Evolutionary conservation across 208 protist species (phyloP).

Genomic region (Acanthamoeba quina): DNA sequence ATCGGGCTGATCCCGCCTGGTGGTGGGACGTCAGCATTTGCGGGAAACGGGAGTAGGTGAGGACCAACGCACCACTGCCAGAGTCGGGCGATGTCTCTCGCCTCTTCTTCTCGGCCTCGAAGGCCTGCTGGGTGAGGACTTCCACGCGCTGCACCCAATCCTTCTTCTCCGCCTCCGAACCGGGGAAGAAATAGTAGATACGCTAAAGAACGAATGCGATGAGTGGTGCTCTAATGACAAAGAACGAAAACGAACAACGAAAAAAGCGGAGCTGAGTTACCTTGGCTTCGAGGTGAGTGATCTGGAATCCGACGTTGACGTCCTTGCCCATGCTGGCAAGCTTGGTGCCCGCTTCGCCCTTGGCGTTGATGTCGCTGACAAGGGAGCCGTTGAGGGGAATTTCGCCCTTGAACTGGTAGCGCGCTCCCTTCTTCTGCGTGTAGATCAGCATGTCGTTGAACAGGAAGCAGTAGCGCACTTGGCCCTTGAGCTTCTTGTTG

Average conservation of each 20-base stretch:
- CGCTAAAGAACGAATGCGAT: neutral
- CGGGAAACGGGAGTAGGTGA: neutral
- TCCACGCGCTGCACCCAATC: constrained; percentile 33
- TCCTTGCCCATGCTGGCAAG: neutral
- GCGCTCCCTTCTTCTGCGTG: constrained; percentile 50
- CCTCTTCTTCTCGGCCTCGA: constrained; percentile 38
- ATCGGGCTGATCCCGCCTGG: constrained; percentile 18
- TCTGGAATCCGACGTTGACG: neutral
- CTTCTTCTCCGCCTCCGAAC: constrained; percentile 8
- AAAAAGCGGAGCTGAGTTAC: neutral
- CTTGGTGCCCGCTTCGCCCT: constrained; percentile 27
- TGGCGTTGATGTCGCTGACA: constrained; percentile 8
- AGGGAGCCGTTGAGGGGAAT: constrained; percentile 23
- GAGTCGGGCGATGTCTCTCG: neutral
- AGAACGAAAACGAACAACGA: neutral
- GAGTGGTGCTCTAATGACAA: neutral
- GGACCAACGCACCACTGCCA: neutral
- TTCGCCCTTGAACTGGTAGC: constrained; percentile 36
- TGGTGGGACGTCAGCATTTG: neutral
- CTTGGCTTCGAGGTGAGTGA: constrained; percentile 18
- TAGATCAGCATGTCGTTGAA: constrained; percentile 67
- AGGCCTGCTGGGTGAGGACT: constrained; percentile 21
- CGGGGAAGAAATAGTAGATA: constrained; percentile 43
- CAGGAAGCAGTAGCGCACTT: constrained; percentile 61
- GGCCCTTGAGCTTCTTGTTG: constrained; percentile 54